Evolutionary conservation across 768 basidiomycete genomes (phyloP).

Genomic region (Fibroporia radiculosa): DNA sequence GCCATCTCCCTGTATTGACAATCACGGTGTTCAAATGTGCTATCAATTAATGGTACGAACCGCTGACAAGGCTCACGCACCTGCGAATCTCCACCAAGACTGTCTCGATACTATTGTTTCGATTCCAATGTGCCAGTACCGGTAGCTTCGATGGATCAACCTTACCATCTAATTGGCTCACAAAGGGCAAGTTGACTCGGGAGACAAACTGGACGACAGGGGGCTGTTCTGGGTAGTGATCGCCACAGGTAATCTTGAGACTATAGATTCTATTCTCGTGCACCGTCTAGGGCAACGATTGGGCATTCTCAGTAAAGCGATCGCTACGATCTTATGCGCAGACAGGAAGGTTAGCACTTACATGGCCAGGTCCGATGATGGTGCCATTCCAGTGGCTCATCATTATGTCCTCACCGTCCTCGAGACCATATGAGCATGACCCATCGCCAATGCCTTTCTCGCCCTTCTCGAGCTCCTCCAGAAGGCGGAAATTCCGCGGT

Average conservation of each 20-base stretch:
- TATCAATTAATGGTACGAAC: constrained; percentile 5
- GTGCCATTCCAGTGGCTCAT: constrained; percentile 99
- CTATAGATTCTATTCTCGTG: constrained; percentile 99
- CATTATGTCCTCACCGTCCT: constrained; percentile 92
- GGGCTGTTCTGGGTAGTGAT: constrained; percentile 65
- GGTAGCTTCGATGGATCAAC: constrained; percentile 69
- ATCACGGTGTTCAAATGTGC: background rate
- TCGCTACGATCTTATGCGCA: constrained; percentile 7
- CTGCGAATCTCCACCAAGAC: constrained; percentile 89
- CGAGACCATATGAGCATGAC: constrained; percentile 93
- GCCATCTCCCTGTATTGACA: constrained; percentile 78
- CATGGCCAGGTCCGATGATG: constrained; percentile 97
- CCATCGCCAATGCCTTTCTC: constrained; percentile 99
- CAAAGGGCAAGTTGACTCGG: constrained; percentile 90
- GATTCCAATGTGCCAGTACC: constrained; percentile 69
- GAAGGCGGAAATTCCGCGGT: constrained; percentile 90
- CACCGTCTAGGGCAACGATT: constrained; percentile 55
- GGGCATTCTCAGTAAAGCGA: constrained; percentile 8
- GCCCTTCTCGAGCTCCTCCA: constrained; percentile 98
- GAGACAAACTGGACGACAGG: constrained; percentile 83
- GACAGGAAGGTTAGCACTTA: constrained; percentile 29
- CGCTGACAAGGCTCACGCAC: constrained; percentile 53
- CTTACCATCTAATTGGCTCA: constrained; percentile 63
- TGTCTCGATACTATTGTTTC: constrained; percentile 76
- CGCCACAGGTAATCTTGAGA: constrained; percentile 81